These are phyloP conservation scores for Arabidopsis arenosa DNA, from an alignment of 345 rosid species.

Conservation along the genomic window DNA sequence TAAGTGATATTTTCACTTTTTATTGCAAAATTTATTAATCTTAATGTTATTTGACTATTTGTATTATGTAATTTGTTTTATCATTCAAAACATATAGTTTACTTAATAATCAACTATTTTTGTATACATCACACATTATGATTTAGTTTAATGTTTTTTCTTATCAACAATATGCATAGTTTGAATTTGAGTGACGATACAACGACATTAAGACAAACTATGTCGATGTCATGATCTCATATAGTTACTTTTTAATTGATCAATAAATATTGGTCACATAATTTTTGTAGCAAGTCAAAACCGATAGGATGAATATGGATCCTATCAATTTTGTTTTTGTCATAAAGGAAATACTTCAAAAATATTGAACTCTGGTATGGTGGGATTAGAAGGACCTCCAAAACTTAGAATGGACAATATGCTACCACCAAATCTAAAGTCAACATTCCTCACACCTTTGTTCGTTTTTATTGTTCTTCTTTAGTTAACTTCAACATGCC, in stretches of 20 bases:
- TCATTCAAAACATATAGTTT: no score
- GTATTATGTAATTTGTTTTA: no score
- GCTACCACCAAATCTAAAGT: slow-evolving; percentile 24
- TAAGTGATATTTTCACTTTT: no score
- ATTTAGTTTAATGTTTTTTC: neutral
- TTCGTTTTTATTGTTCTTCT: neutral
- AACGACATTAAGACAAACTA: no score
- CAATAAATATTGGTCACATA: neutral
- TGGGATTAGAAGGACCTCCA: slow-evolving; percentile 31
- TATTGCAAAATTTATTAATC: no score
- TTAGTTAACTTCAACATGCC: neutral
- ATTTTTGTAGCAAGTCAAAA: neutral
- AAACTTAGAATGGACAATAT: slow-evolving; percentile 34
- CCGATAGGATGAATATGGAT: neutral
- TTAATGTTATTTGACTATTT: no score
- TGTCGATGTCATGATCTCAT: neutral
- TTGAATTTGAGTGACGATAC: neutral
- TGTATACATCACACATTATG: no score
- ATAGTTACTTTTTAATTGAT: neutral
- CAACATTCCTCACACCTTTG: slow-evolving; percentile 12
- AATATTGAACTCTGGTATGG: neutral
- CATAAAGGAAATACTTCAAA: slow-evolving; percentile 9
- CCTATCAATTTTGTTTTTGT: neutral
- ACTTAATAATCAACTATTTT: no score
- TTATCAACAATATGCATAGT: no score